Evolutionary conservation across 78 protist species (phyloP), one percentile per base, ranked within the genome.

Genomic region (Bodo saltans): DNA sequence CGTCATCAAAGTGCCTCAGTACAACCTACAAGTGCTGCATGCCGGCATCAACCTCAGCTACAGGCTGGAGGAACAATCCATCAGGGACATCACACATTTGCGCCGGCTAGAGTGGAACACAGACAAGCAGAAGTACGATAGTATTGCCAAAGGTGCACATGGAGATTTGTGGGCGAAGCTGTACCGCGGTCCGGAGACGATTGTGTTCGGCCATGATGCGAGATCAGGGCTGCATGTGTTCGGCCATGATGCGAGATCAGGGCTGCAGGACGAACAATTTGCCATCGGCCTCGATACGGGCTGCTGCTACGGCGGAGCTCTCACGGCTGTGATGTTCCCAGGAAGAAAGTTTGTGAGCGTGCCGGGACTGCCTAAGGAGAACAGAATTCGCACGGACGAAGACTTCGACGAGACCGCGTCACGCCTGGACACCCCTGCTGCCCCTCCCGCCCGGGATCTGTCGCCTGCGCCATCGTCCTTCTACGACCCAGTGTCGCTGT

Each of bases 271-370:
- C 25, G 21, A 70, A 0, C 17, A 2, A 0, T 8, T 2, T 8
- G 74, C 85, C 32, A 80, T 47, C 12, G 85, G 85, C 32, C 29
- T 80, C 32, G 85, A 80, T 34, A 35, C 76, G 41, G 85, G 85
- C 1, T 80, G 85, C 30, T 0, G 8, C 28, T 80, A 80, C 68
- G 85, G 85, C 33, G 42, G 42, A 2, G 1, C 0, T 30, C 68
- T 80, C 26, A 72, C 74, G 2, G 85, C 79, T 25, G 69, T 80
- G 25, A 32, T 80, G 0, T 27, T 71, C 29, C 85, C 78, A 2
- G 78, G 60, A 2, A 28, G 11, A 2, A 27, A 73, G 34, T 27
- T 29, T 17, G 33, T 29, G 12, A n/a, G 35, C 34, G 71, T 68
- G 35, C 71, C 71, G 71, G 17, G 71, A 27, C n/a, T n/a, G n/a